Conservation (phyloP, 129 eudicot genomes). For the Cynara cardunculus region DNA sequence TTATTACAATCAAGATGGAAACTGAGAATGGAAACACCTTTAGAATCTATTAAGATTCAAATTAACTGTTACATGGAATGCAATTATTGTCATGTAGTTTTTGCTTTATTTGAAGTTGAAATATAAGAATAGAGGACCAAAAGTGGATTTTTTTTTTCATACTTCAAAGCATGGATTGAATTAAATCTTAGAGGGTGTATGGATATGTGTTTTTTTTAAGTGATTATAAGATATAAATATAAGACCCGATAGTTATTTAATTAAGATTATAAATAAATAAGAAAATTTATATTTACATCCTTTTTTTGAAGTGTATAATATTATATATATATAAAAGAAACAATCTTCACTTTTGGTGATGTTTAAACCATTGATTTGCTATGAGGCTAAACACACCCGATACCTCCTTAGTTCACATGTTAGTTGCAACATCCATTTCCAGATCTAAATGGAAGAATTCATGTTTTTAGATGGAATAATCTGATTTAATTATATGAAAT, state of each 20-base stretch:
- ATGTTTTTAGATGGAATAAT: too few relatives aligned
- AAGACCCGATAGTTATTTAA: not conserved
- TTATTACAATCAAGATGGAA: conserved; percentile 11
- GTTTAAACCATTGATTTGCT: too few relatives aligned
- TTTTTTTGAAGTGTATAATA: too few relatives aligned
- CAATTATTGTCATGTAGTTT: not conserved
- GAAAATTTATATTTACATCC: not conserved
- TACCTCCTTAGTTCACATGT: too few relatives aligned
- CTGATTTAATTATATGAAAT: too few relatives aligned
- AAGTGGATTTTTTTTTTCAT: not conserved
- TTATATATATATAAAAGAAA: too few relatives aligned
- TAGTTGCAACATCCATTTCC: too few relatives aligned
- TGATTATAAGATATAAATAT: too few relatives aligned
- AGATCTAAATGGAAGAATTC: too few relatives aligned
- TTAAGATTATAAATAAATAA: not conserved
- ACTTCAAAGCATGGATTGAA: not conserved
- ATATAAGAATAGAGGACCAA: not conserved
- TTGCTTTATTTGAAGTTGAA: not conserved
- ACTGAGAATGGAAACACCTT: not conserved
- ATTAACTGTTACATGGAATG: not conserved
- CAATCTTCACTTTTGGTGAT: too few relatives aligned
- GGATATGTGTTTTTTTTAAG: not conserved
- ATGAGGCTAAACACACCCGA: too few relatives aligned
- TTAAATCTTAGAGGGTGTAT: not conserved
- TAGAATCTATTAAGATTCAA: too few relatives aligned